Base-by-base conservation (phyloP, 1,284 basidiomycete genomes). In the Lentinus polychrous region DNA sequence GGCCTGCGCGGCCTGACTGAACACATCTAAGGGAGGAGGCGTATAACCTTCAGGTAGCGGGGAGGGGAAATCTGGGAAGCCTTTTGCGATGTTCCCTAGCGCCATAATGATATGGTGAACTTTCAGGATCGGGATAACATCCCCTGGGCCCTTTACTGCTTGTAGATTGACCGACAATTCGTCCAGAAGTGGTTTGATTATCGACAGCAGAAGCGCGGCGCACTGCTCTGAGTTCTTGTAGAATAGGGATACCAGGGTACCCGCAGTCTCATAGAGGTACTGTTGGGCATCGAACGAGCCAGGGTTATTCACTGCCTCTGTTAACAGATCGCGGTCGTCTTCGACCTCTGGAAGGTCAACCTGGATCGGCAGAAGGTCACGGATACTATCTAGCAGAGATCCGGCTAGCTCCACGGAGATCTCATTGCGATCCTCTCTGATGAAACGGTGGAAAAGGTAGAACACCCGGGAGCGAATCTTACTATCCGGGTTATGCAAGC, bases 81-180 rank as follows among this genome's bases (percentile, higher is more conserved):
- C 97, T 69, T 98, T 97, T 42, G 94, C 91, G 47, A 99, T 81
- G 60, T 91, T 92, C 14, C 94, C 94, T 11, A 98, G 74, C 1
- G 94, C 95, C 79, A 97, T 89, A 61, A 99, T 90, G 55, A 89
- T 78, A 68, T 99, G 95, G 61, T 99, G 96, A n/a, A 94, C 83
- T 63, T 86, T 86, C 41, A 98, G 74, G 55, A 97, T 83, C 4
- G 87, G 78, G 41, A 86, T 65, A 6, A 89, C 68, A 57, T 92
- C 87, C 45, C 76, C 72, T 2, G 69, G 61, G 12, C 77, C 77
- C 56, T 79, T 73, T 51, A 76, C 78, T 14, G 74, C 72, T 56
- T 84, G 81, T 38, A 93, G 70, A 56, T 77, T 86, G 35, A 74
- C 67, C 6, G 83, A 85, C 40, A 98, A 74, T 42, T 88, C 85